Percentiles rank a stretch among this genome's conserved stretches.
phyloP scores from a whole-genome alignment of 768 basidiomycete genomes.

The Calvatia gigantea region DNA sequence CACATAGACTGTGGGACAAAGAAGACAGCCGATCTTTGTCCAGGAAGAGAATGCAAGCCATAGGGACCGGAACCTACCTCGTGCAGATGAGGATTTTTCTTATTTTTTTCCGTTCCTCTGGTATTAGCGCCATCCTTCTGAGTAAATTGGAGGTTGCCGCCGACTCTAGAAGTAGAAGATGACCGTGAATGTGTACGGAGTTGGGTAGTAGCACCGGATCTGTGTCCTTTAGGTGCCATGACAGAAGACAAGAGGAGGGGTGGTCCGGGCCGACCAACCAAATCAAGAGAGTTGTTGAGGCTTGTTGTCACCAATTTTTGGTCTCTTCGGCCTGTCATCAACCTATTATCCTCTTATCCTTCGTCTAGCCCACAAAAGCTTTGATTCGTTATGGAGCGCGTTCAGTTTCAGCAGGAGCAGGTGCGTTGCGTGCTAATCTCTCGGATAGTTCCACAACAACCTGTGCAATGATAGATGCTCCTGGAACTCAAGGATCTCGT shows the following conservation, averaged over 20 bases:
- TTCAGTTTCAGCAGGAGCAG: constrained; percentile 93
- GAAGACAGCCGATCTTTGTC: constrained; percentile 14
- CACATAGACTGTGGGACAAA: constrained; percentile 16
- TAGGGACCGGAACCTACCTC: constrained; percentile 37
- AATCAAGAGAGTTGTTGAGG: constrained; percentile 8
- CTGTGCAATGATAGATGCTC: constrained; percentile 62
- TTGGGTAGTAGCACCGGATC: constrained; percentile 39
- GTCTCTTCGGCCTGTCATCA: neutral
- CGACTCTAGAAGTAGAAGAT: constrained; percentile 58
- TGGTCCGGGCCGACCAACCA: neutral
- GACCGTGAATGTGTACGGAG: constrained; percentile 63
- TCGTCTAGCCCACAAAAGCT: constrained; percentile 8
- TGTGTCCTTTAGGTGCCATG: constrained; percentile 53
- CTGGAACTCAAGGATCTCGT: constrained; percentile 91
- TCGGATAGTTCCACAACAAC: neutral
- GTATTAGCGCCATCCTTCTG: constrained; percentile 50
- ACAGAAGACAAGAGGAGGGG: neutral
- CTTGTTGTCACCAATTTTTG: constrained; percentile 5
- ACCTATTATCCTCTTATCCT: neutral
- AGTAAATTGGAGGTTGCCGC: constrained; percentile 62
- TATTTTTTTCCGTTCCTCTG: constrained; percentile 49
- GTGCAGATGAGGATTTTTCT: constrained; percentile 40
- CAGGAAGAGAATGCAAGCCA: constrained; percentile 14
- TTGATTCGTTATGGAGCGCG: constrained; percentile 72
- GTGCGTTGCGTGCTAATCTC: constrained; percentile 26